Evolutionary conservation across 805 yeast species (phyloP).

Genomic region (Ogataea pilisensis): DNA sequence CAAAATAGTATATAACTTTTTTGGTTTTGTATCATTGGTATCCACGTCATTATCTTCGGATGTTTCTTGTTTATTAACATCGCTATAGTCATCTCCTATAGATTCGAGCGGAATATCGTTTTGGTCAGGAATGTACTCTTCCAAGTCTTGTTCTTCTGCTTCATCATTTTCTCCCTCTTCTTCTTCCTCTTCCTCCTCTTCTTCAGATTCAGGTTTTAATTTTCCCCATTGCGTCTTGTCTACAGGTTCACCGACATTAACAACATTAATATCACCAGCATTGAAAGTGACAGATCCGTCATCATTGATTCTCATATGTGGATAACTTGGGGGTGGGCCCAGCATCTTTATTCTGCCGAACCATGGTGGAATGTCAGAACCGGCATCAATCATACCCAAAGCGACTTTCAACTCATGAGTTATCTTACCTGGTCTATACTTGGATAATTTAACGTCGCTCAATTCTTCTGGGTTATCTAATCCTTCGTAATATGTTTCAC

Average conservation of each 20-base stretch:
- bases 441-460: slow-evolving; percentile 32
- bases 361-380: slow-evolving; percentile 71
- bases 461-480: slow-evolving; percentile 34
- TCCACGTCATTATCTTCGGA: slow-evolving; percentile 6
- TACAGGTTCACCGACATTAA: slow-evolving; percentile 23
- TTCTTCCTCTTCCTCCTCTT: slow-evolving; percentile 31
- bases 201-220: slow-evolving; percentile 31
- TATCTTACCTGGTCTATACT: slow-evolving; percentile 59
- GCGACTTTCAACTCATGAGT: slow-evolving; percentile 64
- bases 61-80: neutral
- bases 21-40: slow-evolving; percentile 18
- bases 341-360: slow-evolving; percentile 55
- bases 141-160: slow-evolving; percentile 26
- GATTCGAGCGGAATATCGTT: slow-evolving; percentile 29
- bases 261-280: slow-evolving; percentile 9
- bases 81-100: slow-evolving; percentile 17
- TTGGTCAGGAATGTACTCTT: slow-evolving; percentile 21
- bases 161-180: slow-evolving; percentile 28
- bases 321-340: slow-evolving; percentile 86
- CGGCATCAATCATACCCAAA: slow-evolving; percentile 51
- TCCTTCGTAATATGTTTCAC: slow-evolving; percentile 80
- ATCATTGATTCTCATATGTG: slow-evolving; percentile 47
- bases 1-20: slow-evolving; percentile 30
- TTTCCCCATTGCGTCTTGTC: slow-evolving; percentile 30
- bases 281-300: slow-evolving; percentile 32